Conservation (phyloP, 345 rosid genomes). For the Hibiscus syriacus region DNA sequence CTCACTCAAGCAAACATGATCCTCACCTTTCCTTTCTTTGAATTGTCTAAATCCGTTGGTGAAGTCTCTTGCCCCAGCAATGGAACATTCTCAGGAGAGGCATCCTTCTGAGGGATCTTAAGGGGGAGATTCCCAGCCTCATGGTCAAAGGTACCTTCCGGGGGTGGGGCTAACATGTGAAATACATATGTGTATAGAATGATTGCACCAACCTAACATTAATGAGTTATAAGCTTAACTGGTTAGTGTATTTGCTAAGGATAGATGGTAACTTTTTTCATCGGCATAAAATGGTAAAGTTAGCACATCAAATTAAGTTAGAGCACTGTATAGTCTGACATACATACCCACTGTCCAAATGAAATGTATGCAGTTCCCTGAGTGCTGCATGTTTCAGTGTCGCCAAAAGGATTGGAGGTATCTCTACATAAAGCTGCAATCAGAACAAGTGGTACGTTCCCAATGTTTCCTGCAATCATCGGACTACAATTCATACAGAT, state of each 20-base stretch:
- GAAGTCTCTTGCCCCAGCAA: constrained; percentile 43
- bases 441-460: constrained; percentile 85
- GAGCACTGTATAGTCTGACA: not conserved
- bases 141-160: constrained; percentile 72
- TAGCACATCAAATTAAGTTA: not conserved
- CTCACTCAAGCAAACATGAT: not conserved
- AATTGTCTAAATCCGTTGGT: constrained; percentile 22
- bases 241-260: too few species aligned
- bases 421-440: constrained; percentile 91
- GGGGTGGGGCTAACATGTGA: constrained; percentile 88
- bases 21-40: constrained; percentile 55
- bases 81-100: constrained; percentile 53
- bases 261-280: too few species aligned
- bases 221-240: constrained; percentile 12
- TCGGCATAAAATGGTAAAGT: too few species aligned
- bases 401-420: constrained; percentile 76
- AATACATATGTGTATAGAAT: constrained; percentile 91
- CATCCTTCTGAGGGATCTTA: constrained; percentile 41
- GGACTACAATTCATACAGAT: not conserved
- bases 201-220: constrained; percentile 89
- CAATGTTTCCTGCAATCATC: constrained; percentile 71
- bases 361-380: constrained; percentile 98
- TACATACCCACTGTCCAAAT: constrained; percentile 91
- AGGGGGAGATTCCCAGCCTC: constrained; percentile 47
- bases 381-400: constrained; percentile 64